These are phyloP conservation scores for Purshia tridentata DNA, from an alignment of 306 rosid species.

Conservation along the genomic window DNA sequence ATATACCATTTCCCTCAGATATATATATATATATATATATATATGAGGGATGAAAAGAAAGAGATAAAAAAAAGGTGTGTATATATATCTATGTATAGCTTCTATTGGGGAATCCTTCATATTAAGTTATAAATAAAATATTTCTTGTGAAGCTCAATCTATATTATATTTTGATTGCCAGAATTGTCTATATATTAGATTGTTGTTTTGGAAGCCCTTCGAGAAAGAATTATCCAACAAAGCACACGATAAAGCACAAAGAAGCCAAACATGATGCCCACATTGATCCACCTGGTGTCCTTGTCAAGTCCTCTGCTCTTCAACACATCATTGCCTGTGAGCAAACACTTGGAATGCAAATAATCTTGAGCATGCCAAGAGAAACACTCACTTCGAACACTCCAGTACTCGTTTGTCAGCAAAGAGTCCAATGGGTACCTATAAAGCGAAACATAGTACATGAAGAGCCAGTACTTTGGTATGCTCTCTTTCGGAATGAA, in stretches of 20 bases:
- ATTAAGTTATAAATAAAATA: too few relatives aligned
- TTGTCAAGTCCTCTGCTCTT: conserved; percentile 73
- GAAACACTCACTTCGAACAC: conserved; percentile 39
- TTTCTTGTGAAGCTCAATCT: too few relatives aligned
- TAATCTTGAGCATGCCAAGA: conserved; percentile 24
- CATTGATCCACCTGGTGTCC: conserved; percentile 72
- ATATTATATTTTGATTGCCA: too few relatives aligned
- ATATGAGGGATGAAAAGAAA: too few relatives aligned
- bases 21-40: too few relatives aligned
- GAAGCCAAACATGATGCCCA: conserved; percentile 72
- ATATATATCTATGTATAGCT: too few relatives aligned
- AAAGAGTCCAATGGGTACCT: conserved; percentile 83
- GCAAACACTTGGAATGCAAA: conserved; percentile 21
- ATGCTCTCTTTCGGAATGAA: conserved; percentile 86
- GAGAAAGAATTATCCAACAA: conserved; percentile 70
- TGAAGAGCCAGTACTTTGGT: conserved; percentile 84
- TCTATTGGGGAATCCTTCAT: too few relatives aligned
- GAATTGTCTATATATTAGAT: too few relatives aligned
- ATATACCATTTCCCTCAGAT: too few relatives aligned
- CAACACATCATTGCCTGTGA: conserved; percentile 70
- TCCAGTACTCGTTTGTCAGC: conserved; percentile 82
- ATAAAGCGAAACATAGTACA: conserved; percentile 91
- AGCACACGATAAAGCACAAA: conserved; percentile 73
- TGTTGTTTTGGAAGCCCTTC: conserved; percentile 65
- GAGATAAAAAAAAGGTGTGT: too few relatives aligned